Conservation (phyloP, 129 eudicot genomes). For the Artemisia argyi region DNA sequence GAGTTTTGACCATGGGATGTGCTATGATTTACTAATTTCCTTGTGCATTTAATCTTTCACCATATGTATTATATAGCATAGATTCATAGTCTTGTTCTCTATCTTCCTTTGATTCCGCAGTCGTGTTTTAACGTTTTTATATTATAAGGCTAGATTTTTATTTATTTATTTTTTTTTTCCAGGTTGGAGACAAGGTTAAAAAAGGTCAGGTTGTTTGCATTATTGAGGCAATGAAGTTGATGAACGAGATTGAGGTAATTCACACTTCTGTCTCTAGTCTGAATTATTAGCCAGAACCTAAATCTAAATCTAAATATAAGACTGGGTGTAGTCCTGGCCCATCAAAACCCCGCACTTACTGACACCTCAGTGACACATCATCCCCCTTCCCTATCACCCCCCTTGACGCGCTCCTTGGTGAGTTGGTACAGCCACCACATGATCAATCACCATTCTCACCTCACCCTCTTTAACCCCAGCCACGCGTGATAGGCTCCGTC, state of each 20-base stretch:
- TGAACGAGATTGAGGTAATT: slow-evolving; percentile 83
- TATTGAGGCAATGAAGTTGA: slow-evolving; percentile 88
- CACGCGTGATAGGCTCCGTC: no score
- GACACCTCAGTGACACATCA: no score
- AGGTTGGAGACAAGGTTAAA: slow-evolving; percentile 85
- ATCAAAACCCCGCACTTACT: no score
- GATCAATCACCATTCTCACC: no score
- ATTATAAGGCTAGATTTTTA: background rate
- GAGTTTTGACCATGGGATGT: background rate
- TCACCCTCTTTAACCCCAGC: no score
- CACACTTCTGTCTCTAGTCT: slow-evolving; percentile 4
- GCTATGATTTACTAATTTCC: background rate
- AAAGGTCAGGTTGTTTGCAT: slow-evolving; percentile 85
- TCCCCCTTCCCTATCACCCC: no score
- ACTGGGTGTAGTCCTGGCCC: no score
- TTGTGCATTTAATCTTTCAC: background rate
- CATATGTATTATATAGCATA: background rate
- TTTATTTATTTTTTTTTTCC: slow-evolving; percentile 16
- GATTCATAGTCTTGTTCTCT: background rate
- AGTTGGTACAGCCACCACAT: no score
- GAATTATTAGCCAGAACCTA: background rate
- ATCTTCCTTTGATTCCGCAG: slow-evolving; percentile 1
- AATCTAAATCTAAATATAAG: background rate
- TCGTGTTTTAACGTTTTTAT: background rate
- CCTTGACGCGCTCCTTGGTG: no score